Evolutionary conservation across 306 rosid species (phyloP).

Genomic region (Cucurbita argyrosperma): DNA sequence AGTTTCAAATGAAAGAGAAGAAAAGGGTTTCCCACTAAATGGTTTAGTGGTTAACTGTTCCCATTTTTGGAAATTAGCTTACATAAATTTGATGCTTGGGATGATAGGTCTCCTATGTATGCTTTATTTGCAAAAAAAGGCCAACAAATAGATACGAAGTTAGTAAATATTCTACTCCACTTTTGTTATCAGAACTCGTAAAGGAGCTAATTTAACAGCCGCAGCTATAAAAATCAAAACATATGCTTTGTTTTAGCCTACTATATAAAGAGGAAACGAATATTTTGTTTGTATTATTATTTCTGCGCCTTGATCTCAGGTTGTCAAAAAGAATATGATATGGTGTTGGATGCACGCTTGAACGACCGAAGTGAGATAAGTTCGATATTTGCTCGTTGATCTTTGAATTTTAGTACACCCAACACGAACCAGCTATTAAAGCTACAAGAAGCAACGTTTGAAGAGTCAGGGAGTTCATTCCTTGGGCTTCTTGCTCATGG

Average conservation of each 20-base stretch:
- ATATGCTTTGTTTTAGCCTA: neutral
- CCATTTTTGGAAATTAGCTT: no score
- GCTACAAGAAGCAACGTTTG: neutral
- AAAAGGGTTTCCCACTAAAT: no score
- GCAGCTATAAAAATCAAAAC: neutral
- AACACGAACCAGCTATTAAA: neutral
- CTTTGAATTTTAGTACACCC: neutral
- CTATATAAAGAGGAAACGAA: neutral
- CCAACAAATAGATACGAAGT: neutral
- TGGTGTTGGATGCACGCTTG: neutral
- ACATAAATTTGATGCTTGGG: neutral
- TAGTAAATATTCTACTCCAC: neutral
- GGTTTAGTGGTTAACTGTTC: no score
- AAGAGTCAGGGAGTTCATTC: slow-evolving; percentile 25
- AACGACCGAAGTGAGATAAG: neutral
- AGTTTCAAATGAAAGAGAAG: no score
- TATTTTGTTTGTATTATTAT: neutral
- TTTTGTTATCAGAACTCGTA: neutral
- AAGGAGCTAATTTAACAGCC: neutral
- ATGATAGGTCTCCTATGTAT: neutral
- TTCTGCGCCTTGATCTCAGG: slow-evolving; percentile 16
- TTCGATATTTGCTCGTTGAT: neutral
- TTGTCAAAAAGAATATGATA: slow-evolving; percentile 10
- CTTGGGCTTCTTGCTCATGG: slow-evolving; percentile 68
- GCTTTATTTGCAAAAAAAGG: neutral